Percentiles rank a stretch among this genome's conserved stretches.
Evolutionary conservation across 202 grass and related monocot species (phyloP).

Genomic region (Brachypodium distachyon): DNA sequence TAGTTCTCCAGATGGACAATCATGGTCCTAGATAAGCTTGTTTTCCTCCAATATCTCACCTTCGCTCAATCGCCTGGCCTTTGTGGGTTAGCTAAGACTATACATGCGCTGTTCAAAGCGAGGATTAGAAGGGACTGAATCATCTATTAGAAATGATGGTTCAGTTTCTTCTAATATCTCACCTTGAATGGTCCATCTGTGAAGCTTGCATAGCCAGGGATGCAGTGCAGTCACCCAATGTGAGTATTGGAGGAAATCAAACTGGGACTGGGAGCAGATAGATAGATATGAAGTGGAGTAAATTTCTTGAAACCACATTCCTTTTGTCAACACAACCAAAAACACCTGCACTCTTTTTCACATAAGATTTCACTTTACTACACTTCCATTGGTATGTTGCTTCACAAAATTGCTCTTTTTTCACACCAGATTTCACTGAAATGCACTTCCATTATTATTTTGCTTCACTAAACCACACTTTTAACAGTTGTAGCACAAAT

Average conservation of each 20-base stretch:
- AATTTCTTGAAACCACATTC: not conserved
- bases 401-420: too few relatives aligned
- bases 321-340: not conserved
- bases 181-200: not conserved
- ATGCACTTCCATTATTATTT: too few relatives aligned
- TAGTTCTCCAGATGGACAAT: not conserved
- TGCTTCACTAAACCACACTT: not conserved
- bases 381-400: too few relatives aligned
- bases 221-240: not conserved
- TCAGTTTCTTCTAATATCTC: constrained; percentile 65
- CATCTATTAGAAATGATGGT: not conserved
- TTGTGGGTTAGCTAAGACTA: not conserved
- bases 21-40: not conserved
- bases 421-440: too few relatives aligned
- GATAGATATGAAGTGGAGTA: not conserved
- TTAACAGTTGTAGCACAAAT: too few relatives aligned
- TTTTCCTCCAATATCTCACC: constrained; percentile 33
- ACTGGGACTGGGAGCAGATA: too few relatives aligned
- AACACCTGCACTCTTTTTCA: too few relatives aligned
- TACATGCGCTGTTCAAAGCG: not conserved
- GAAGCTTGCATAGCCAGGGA: not conserved
- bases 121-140: constrained; percentile 42
- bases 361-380: too few relatives aligned
- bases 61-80: not conserved
- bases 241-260: constrained; percentile 21